Evolutionary conservation across 2,329 filamentous ascomycete genomes (phyloP), one percentile per base, ranked within the genome.

Genomic region (Verticillium isaacii): DNA sequence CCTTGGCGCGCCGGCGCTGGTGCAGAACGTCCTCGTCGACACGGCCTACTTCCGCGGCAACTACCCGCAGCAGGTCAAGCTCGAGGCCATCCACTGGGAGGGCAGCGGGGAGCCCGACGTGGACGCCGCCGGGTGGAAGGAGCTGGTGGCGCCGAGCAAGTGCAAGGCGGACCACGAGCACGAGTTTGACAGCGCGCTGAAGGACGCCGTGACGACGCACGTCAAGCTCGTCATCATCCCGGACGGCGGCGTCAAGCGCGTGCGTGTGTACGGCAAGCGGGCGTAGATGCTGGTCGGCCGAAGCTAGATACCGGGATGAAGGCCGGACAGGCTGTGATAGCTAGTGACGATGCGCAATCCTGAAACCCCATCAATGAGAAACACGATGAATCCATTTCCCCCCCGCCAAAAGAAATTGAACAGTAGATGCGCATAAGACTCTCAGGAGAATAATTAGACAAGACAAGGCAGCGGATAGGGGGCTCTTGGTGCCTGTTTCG

Each of bases 161-260:
- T 89, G 87, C 63, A 87, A 87, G 1, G 88, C 91, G 19, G 90
- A 94, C 72, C 79, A 81, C 68, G 90, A 93, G 77, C 89, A 92
- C 72, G 82, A 84, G 65, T 91, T 89, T 71, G 78, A 76, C 36
- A 83, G 79, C 60, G 69, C 80, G 62, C 78, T 86, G 19, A 78
- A 82, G 67, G 85, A 86, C 41, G 82, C 80, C 71, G 77, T 80
- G 2, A 90, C 92, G 70, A 92, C 90, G 14, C 93, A 95, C 77
- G 87, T 93, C 25, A 97, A 96, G 83, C 80, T 98, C 73, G 90
- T 92, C 37, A 95, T 97, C 73, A 92, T 97, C 68, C 94, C 94
- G 0, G 93, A 98, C 75, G 93, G 94, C 37, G 93, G 94, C 29
- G 90, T 97, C 2, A 97, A 96, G 85, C 82, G 93, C 66, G 84